Percentiles rank a stretch among this genome's conserved stretches.
These are phyloP conservation scores for Ceratobasidium papillatum DNA, from an alignment of 1,284 basidiomycete genomes.

Conservation along the genomic window DNA sequence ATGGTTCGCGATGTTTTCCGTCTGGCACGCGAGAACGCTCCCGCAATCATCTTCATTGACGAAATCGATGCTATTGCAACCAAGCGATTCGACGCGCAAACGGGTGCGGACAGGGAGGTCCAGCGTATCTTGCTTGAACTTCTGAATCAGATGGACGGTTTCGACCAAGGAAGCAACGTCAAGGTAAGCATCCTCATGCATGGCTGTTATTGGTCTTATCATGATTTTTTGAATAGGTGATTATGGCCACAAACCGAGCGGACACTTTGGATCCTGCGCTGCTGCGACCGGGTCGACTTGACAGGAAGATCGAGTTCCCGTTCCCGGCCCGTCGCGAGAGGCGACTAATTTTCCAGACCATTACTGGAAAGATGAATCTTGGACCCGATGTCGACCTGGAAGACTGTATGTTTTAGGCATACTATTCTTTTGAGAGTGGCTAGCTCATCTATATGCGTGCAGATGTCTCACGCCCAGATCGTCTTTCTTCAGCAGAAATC, in stretches of 20 bases:
- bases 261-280: slow-evolving; percentile 97
- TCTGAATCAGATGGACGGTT: slow-evolving; percentile 99
- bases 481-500: slow-evolving; percentile 95
- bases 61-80: slow-evolving; percentile 99
- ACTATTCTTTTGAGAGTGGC: background rate
- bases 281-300: slow-evolving; percentile 95
- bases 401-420: slow-evolving; percentile 73
- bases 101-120: slow-evolving; percentile 98
- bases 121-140: slow-evolving; percentile 99
- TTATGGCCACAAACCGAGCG: slow-evolving; percentile 98
- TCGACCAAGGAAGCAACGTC: slow-evolving; percentile 98
- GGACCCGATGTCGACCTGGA: slow-evolving; percentile 98
- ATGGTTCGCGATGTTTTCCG: slow-evolving; percentile 99
- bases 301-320: slow-evolving; percentile 99
- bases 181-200: slow-evolving; percentile 68
- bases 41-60: slow-evolving; percentile 99
- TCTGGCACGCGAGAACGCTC: slow-evolving; percentile 95
- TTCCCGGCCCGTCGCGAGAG: slow-evolving; percentile 94
- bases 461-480: slow-evolving; percentile 97
- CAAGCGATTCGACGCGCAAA: slow-evolving; percentile 99
- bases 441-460: slow-evolving; percentile 32
- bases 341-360: slow-evolving; percentile 98
- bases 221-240: slow-evolving; percentile 67
- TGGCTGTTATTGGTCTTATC: background rate
- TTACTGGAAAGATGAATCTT: slow-evolving; percentile 97